Conservation (phyloP, 2,329 filamentous ascomycete species). For the Microcyclosporella mali region DNA sequence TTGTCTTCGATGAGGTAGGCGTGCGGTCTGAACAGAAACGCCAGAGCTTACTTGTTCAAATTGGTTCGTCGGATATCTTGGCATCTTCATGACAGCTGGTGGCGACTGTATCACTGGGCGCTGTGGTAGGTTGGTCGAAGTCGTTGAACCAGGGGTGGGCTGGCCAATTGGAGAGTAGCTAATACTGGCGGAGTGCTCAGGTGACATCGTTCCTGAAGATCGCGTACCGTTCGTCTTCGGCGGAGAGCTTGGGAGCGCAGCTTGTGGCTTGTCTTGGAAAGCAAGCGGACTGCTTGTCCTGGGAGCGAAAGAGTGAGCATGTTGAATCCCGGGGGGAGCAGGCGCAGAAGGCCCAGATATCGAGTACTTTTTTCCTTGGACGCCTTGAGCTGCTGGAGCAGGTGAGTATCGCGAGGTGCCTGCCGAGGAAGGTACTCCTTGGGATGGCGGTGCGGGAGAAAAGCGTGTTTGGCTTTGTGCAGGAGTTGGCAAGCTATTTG, state of each 20-base stretch:
- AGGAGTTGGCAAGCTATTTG: conserved; percentile 20
- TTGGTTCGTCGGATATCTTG: conserved; percentile 33
- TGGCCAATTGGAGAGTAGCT: conserved; percentile 18
- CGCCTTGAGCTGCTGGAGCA: conserved; percentile 37
- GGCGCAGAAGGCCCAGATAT: conserved; percentile 30
- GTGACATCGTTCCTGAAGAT: conserved; percentile 16
- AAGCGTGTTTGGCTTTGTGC: conserved; percentile 17
- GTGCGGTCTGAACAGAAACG: not conserved
- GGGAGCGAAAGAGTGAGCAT: conserved; percentile 51
- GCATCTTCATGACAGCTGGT: conserved; percentile 46
- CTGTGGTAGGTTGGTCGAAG: conserved; percentile 32
- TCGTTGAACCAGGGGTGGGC: conserved; percentile 35
- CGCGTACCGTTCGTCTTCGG: conserved; percentile 27
- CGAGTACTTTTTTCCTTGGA: conserved; percentile 34
- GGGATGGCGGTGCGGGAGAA: conserved; percentile 29
- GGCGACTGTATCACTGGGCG: conserved; percentile 52
- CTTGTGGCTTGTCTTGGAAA: conserved; percentile 39
- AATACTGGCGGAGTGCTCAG: conserved; percentile 14
- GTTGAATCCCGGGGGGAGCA: conserved; percentile 26
- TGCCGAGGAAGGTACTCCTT: conserved; percentile 27
- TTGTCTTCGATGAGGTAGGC: conserved; percentile 35
- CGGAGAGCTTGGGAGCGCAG: conserved; percentile 32
- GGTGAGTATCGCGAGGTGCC: conserved; percentile 53
- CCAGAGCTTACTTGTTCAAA: not conserved
- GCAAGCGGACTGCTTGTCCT: conserved; percentile 61